These are phyloP conservation scores for Lipomyces lipofer DNA, from an alignment of 805 yeast genomes.

Conservation along the genomic window DNA sequence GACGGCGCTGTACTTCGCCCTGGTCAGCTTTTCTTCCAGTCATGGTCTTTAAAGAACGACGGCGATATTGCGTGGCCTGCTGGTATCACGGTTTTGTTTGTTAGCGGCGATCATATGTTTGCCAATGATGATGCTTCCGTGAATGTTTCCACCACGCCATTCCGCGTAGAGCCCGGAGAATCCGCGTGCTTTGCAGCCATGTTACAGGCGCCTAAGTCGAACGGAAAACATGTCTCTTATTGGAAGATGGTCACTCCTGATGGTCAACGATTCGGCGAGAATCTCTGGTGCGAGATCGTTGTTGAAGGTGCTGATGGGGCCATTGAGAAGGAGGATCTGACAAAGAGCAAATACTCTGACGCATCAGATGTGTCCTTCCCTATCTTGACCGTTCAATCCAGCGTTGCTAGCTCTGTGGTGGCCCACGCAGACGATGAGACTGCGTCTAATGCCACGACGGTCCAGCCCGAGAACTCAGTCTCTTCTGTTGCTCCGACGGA, in stretches of 20 bases:
- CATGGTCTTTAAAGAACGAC: constrained; percentile 26
- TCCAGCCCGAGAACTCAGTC: not conserved
- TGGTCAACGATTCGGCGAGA: constrained; percentile 26
- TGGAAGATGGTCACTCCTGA: constrained; percentile 23
- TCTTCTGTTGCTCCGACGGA: constrained; percentile 7
- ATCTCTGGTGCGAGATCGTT: constrained; percentile 18
- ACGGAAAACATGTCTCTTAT: constrained; percentile 17
- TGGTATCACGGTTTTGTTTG: constrained; percentile 19
- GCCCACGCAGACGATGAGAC: constrained; percentile 18
- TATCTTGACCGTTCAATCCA: constrained; percentile 8
- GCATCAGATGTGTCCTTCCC: constrained; percentile 27
- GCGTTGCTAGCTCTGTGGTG: constrained; percentile 8
- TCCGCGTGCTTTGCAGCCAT: constrained; percentile 24
- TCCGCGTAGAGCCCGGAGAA: constrained; percentile 21
- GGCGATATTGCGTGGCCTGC: constrained; percentile 26
- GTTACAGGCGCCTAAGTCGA: constrained; percentile 17
- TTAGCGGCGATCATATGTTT: constrained; percentile 18
- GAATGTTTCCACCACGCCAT: constrained; percentile 15
- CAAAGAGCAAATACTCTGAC: constrained; percentile 28
- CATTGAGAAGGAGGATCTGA: constrained; percentile 18
- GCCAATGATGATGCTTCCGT: not conserved
- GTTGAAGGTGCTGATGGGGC: constrained; percentile 8
- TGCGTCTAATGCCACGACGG: not conserved
- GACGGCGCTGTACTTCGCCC: constrained; percentile 16
- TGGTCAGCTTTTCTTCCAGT: constrained; percentile 25